Evolutionary conservation across 805 yeast species (phyloP).

Genomic region (Hanseniaspora valbyensis): DNA sequence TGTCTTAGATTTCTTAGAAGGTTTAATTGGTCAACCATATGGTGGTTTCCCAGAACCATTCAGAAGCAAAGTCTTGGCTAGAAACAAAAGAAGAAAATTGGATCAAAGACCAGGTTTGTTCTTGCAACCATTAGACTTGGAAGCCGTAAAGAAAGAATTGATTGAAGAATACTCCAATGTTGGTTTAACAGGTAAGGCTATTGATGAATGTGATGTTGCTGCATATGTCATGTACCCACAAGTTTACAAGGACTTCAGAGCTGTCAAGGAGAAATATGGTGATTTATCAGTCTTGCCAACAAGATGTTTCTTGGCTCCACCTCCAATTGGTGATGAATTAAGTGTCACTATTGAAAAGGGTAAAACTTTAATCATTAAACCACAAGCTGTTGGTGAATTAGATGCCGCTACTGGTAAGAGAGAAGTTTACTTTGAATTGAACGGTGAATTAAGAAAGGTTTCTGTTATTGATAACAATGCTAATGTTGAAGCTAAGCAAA

Average conservation of each 20-base stretch:
- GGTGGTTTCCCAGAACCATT: constrained; percentile 99
- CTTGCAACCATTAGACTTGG: constrained; percentile 74
- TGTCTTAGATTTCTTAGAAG: constrained; percentile 96
- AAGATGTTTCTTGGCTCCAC: constrained; percentile 75
- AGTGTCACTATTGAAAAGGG: constrained; percentile 87
- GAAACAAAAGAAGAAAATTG: constrained; percentile 77
- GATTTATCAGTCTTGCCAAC: constrained; percentile 93
- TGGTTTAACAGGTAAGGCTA: constrained; percentile 26
- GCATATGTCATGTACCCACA: constrained; percentile 96
- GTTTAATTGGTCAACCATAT: constrained; percentile 97
- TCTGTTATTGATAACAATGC: constrained; percentile 80
- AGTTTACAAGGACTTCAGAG: constrained; percentile 81
- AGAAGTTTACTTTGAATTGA: constrained; percentile 94
- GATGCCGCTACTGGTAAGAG: constrained; percentile 76
- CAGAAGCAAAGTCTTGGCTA: constrained; percentile 79
- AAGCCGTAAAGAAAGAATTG: constrained; percentile 60
- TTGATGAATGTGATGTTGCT: constrained; percentile 83
- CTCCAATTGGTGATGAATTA: constrained; percentile 79
- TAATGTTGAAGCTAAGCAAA: constrained; percentile 70
- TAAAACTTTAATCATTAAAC: constrained; percentile 80
- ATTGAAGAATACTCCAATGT: constrained; percentile 53
- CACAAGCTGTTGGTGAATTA: constrained; percentile 86
- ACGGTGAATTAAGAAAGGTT: constrained; percentile 96
- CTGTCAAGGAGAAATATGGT: constrained; percentile 66
- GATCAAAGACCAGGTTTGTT: constrained; percentile 84